phyloP scores from a whole-genome alignment of 176 grass and related monocot genomes.

The Thalia dealbata region DNA sequence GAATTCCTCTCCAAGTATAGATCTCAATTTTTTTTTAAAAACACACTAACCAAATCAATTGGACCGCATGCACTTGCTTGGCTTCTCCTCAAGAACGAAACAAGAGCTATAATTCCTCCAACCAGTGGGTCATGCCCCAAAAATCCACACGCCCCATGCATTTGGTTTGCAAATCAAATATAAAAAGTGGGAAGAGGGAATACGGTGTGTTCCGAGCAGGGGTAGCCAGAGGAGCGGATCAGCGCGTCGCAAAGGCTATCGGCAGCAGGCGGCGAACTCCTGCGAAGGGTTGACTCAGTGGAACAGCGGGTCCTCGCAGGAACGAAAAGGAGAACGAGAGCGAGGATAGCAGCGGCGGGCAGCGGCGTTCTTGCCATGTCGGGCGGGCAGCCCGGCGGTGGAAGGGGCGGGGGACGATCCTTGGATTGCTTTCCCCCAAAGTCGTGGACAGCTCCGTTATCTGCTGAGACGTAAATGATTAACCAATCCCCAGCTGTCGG shows the following conservation, averaged over 20 bases:
- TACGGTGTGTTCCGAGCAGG: slow-evolving; percentile 79
- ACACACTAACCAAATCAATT: neutral
- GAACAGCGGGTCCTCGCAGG: slow-evolving; percentile 11
- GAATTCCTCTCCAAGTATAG: neutral
- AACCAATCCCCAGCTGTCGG: neutral
- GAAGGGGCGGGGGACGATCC: neutral
- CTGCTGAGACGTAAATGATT: no score
- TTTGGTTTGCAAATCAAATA: neutral
- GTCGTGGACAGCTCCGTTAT: neutral
- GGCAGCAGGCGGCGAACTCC: slow-evolving; percentile 15
- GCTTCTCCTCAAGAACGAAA: neutral
- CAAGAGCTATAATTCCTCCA: neutral
- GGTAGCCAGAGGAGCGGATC: slow-evolving; percentile 54
- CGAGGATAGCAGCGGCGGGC: neutral
- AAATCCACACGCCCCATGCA: neutral
- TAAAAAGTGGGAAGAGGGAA: neutral
- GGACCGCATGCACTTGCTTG: neutral
- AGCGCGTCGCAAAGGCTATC: slow-evolving; percentile 56
- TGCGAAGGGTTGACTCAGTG: neutral
- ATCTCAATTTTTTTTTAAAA: neutral
- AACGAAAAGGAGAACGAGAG: slow-evolving; percentile 17
- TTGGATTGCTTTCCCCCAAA: neutral
- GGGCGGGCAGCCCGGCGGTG: neutral
- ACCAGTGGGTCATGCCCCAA: neutral
- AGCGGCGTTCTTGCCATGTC: neutral